Conservation (phyloP, 495 filamentous ascomycete genomes). For the Lasiosphaeria miniovina region DNA sequence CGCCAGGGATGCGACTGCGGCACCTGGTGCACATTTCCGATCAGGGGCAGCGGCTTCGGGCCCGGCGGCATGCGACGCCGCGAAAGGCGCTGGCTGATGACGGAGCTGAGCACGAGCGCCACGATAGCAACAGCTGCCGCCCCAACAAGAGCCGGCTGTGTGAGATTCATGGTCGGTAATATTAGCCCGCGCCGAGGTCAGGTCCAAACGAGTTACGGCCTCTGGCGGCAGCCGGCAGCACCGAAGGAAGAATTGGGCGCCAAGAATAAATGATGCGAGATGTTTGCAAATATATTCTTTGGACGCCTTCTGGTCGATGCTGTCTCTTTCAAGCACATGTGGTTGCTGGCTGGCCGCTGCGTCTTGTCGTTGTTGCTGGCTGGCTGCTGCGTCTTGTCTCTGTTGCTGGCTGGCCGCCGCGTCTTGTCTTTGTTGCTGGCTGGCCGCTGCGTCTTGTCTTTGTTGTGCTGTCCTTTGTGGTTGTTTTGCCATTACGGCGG, state of each 20-base stretch:
- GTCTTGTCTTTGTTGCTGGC: too few relatives aligned
- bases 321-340: too few relatives aligned
- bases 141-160: not conserved
- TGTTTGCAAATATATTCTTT: too few relatives aligned
- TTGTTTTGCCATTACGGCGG: not conserved
- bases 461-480: not conserved
- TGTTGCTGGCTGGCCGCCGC: not conserved
- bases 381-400: too few relatives aligned
- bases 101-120: not conserved
- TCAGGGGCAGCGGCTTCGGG: constrained; percentile 19
- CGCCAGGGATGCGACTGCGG: constrained; percentile 15
- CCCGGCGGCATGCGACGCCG: constrained; percentile 17
- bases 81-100: not conserved
- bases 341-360: too few relatives aligned
- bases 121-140: not conserved
- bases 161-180: not conserved
- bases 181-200: too few relatives aligned
- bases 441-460: not conserved
- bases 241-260: too few relatives aligned
- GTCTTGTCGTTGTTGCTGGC: not conserved
- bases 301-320: too few relatives aligned
- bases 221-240: too few relatives aligned
- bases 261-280: too few relatives aligned
- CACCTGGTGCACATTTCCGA: constrained; percentile 26
- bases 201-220: too few relatives aligned